phyloP scores from a whole-genome alignment of 495 filamentous ascomycete genomes.

The Penicillium waksmanii region DNA sequence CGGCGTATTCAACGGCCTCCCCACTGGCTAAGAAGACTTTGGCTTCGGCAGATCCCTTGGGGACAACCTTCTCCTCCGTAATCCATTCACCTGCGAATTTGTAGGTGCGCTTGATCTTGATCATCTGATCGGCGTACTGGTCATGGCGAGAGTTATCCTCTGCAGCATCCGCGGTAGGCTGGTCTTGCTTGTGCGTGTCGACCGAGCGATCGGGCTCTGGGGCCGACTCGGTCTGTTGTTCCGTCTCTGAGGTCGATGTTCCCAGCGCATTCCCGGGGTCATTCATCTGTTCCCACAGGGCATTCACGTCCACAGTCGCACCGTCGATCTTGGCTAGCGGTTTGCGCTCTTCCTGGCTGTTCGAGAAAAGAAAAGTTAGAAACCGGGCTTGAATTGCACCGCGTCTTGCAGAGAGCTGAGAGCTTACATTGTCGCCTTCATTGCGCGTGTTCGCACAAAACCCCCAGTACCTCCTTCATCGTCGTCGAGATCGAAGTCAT shows the following conservation, averaged over 20 bases:
- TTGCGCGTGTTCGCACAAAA: slow-evolving; percentile 79
- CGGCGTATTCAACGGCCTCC: slow-evolving; percentile 42
- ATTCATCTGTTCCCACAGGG: slow-evolving; percentile 82
- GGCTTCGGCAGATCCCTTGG: slow-evolving; percentile 79
- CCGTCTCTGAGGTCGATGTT: slow-evolving; percentile 17
- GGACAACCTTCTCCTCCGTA: slow-evolving; percentile 80
- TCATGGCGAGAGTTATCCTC: slow-evolving; percentile 19
- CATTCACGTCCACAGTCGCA: slow-evolving; percentile 87
- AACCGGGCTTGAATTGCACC: slow-evolving; percentile 10
- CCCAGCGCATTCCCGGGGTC: slow-evolving; percentile 35
- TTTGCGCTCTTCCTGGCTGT: slow-evolving; percentile 65
- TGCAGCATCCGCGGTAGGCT: slow-evolving; percentile 20
- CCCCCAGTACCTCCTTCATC: slow-evolving; percentile 74
- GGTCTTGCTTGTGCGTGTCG: slow-evolving; percentile 28
- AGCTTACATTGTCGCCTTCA: slow-evolving; percentile 62
- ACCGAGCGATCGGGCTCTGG: slow-evolving; percentile 16
- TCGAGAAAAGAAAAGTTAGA: slow-evolving; percentile 7
- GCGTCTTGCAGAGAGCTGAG: background rate
- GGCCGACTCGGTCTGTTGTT: slow-evolving; percentile 20
- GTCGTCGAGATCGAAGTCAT: slow-evolving; percentile 54
- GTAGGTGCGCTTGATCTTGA: slow-evolving; percentile 87
- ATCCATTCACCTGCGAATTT: slow-evolving; percentile 88
- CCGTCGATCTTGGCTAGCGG: slow-evolving; percentile 63
- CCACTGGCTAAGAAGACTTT: slow-evolving; percentile 69
- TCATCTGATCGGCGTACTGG: slow-evolving; percentile 50